Conservation (phyloP, 2,329 filamentous ascomycete genomes). For the Fusarium brevicatenulatum region DNA sequence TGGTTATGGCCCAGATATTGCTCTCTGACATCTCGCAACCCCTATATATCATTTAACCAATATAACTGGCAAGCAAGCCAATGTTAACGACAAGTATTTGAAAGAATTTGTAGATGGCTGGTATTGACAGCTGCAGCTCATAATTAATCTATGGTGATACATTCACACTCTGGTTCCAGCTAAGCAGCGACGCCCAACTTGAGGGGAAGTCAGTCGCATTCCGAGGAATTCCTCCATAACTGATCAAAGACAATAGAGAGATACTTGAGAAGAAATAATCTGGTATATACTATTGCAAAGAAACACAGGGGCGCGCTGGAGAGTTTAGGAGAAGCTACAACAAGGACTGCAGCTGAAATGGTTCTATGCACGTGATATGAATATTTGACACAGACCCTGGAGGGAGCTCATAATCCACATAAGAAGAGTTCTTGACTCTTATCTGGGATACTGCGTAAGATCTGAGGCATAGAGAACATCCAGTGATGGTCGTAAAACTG, state of each 20-base stretch:
- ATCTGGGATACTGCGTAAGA: neutral
- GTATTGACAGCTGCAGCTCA: no score
- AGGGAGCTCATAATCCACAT: neutral
- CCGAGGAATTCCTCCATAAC: no score
- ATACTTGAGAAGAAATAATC: neutral
- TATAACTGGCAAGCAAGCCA: no score
- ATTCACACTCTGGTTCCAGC: no score
- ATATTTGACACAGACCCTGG: neutral
- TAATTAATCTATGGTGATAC: no score
- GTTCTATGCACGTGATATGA: neutral
- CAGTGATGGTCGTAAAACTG: neutral
- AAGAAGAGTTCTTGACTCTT: neutral
- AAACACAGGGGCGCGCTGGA: no score
- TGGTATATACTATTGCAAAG: neutral
- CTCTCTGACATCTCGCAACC: neutral
- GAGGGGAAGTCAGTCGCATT: no score
- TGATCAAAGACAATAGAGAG: neutral
- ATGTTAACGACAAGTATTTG: no score
- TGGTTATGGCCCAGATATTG: neutral
- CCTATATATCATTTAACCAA: no score
- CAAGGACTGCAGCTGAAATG: neutral
- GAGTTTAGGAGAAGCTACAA: neutral
- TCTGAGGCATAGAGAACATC: neutral
- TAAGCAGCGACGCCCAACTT: no score
- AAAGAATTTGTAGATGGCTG: no score